Conservation (phyloP, 2,329 filamentous ascomycete genomes). For the Apiospora aurea region DNA sequence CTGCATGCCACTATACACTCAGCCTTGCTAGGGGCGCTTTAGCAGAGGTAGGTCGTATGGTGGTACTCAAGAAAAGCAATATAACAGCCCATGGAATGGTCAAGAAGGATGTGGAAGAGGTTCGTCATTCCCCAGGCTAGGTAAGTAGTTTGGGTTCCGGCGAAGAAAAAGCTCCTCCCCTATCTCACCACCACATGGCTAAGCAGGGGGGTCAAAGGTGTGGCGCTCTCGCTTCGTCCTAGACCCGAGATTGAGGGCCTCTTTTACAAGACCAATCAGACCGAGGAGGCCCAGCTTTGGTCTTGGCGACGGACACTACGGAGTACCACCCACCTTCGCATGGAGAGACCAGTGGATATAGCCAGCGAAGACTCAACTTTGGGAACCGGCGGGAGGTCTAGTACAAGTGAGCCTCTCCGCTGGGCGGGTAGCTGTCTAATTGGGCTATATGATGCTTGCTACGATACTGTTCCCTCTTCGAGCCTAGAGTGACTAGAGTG, state of each 20-base stretch:
- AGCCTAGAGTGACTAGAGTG: conserved; percentile 17
- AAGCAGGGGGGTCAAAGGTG: neutral
- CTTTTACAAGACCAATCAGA: conserved; percentile 1
- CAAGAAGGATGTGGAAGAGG: neutral
- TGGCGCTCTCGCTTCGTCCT: conserved; percentile 6
- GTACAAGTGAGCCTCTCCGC: conserved; percentile 9
- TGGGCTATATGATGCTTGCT: neutral
- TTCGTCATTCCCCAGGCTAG: neutral
- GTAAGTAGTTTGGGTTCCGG: neutral
- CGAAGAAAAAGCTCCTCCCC: neutral
- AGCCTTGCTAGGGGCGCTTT: neutral
- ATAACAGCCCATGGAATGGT: neutral
- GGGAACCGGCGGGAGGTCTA: conserved; percentile 13
- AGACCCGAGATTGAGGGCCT: conserved; percentile 6
- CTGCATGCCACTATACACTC: neutral
- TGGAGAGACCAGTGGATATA: conserved; percentile 5
- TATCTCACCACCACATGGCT: conserved; percentile 7
- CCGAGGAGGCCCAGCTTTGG: neutral
- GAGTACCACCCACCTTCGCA: conserved; percentile 9
- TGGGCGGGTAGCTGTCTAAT: neutral
- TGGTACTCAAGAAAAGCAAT: neutral
- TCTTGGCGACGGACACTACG: neutral
- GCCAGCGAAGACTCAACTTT: neutral
- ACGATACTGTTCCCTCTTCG: conserved; percentile 11
- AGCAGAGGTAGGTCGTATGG: neutral